Base-by-base conservation (phyloP, 2,329 filamentous ascomycete genomes). In the Arthrobotrys musiformis region DNA sequence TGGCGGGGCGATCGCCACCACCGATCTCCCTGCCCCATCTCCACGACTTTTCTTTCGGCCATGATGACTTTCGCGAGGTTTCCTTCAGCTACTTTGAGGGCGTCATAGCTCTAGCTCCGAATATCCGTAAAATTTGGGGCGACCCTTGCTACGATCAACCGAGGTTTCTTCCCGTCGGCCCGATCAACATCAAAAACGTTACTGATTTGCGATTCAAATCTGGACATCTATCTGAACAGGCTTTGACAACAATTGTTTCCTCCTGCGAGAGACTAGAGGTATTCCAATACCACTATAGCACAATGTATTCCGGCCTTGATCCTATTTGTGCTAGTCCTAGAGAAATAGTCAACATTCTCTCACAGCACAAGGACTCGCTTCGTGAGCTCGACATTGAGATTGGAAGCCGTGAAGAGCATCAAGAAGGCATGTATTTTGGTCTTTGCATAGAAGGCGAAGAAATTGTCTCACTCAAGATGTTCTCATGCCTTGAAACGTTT, bases 181-280 rank as follows among this genome's bases (percentile, higher is more conserved):
- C 50, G 2, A 42, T 66, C 22, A 52, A 46, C 8, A 73, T 73
- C 19, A 28, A 24, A 22, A 46, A 66, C 4, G 69, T 73, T 7
- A 73, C 69, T 9, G 50, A 61, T 6, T 46, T 73, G n/a, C 26
- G 8, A 9, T 30, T 73, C 24, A 26, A 19, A 46, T 58, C 61
- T 7, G 69, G 69, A 8, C 30, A 48, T 1, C 15, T 67, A 24
- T 73, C 69, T 24, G 26, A 6, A 1, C 1, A 4, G 5, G 69
- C 40, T 4, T 40, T 73, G 24, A 52, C 26, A 37, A 17, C 42
- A 2, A 66, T 73, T 7, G 3, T 61, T 1, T 60, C 50, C 2
- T 67, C 60, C 5, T 73, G 69, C 50, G 50, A 54, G 28, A 66
- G 52, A 15, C 22, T 73, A 8, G 69, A 73, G 33, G 24, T 48